These are phyloP conservation scores for Chenopodium suecicum DNA, from an alignment of 148 eudicot genomes.

Conservation along the genomic window DNA sequence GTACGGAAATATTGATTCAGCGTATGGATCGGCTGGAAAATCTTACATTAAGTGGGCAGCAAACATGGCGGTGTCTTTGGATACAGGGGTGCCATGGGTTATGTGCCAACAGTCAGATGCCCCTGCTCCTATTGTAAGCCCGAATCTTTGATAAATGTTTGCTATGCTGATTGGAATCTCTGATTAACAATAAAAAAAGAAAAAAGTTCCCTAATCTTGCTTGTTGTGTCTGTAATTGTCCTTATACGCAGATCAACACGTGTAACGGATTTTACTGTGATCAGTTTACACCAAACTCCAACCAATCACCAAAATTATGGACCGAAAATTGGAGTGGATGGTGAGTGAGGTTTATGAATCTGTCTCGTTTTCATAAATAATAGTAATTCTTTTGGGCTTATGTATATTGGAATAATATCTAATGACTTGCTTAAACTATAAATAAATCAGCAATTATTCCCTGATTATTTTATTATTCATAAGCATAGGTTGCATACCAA, in stretches of 20 bases:
- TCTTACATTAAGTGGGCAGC: constrained; percentile 90
- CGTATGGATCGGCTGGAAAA: constrained; percentile 66
- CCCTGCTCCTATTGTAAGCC: constrained; percentile 78
- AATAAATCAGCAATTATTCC: constrained; percentile 6
- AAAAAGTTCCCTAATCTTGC: not conserved
- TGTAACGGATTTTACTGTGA: constrained; percentile 98
- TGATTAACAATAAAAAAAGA: not conserved
- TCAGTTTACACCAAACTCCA: constrained; percentile 80
- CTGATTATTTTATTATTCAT: not conserved
- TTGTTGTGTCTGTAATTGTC: not conserved
- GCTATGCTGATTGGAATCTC: not conserved
- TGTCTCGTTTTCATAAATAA: constrained; percentile 5
- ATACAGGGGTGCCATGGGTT: constrained; percentile 98
- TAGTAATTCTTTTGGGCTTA: not conserved
- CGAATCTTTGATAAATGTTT: constrained; percentile 4
- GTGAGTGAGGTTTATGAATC: constrained; percentile 49
- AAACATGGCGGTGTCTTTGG: constrained; percentile 75
- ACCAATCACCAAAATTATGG: constrained; percentile 83
- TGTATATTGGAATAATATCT: not conserved
- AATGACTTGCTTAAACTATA: not conserved
- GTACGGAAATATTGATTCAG: constrained; percentile 67
- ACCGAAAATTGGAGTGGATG: constrained; percentile 99
- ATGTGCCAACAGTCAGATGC: constrained; percentile 93
- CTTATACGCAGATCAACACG: constrained; percentile 67
- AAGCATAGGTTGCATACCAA: not conserved